Conservation (phyloP, 2,329 filamentous ascomycete species). For the Aspergillus fischeri region DNA sequence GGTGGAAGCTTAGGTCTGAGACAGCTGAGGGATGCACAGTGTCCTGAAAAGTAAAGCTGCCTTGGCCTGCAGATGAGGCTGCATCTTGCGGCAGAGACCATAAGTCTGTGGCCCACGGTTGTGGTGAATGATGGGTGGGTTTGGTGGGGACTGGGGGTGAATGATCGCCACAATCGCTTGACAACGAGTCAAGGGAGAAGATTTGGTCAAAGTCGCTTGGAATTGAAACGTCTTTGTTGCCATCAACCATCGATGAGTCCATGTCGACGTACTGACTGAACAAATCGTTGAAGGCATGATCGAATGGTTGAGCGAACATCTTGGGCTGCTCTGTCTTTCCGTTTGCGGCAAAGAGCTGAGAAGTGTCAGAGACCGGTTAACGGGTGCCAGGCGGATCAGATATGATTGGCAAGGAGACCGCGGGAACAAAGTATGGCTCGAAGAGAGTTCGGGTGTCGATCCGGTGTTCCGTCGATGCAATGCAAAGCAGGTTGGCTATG, state of each 20-base stretch:
- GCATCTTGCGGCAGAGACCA: constrained; percentile 50
- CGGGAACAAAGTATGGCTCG: constrained; percentile 16
- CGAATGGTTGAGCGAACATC: constrained; percentile 45
- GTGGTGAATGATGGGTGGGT: constrained; percentile 39
- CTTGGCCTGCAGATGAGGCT: constrained; percentile 30
- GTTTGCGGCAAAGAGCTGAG: constrained; percentile 33
- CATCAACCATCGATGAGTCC: constrained; percentile 49
- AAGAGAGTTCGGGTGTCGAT: constrained; percentile 17
- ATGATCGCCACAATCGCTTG: constrained; percentile 50
- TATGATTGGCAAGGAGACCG: constrained; percentile 29
- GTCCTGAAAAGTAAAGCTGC: constrained; percentile 33
- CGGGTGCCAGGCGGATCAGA: constrained; percentile 18
- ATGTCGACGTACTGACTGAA: constrained; percentile 62
- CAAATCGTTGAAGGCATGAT: constrained; percentile 57
- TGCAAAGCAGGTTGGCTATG: constrained; percentile 4
- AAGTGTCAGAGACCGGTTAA: constrained; percentile 15
- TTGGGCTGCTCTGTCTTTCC: constrained; percentile 50
- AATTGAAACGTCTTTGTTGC: constrained; percentile 46
- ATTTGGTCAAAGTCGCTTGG: constrained; percentile 49
- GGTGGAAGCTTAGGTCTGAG: constrained; percentile 28
- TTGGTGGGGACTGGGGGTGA: constrained; percentile 48
- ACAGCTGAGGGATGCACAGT: constrained; percentile 35
- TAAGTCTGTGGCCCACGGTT: constrained; percentile 53
- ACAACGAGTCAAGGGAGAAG: constrained; percentile 48
- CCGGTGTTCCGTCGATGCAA: constrained; percentile 14